Conservation (phyloP, 2,329 filamentous ascomycete genomes). For the Penicillium aurantiogriseum region DNA sequence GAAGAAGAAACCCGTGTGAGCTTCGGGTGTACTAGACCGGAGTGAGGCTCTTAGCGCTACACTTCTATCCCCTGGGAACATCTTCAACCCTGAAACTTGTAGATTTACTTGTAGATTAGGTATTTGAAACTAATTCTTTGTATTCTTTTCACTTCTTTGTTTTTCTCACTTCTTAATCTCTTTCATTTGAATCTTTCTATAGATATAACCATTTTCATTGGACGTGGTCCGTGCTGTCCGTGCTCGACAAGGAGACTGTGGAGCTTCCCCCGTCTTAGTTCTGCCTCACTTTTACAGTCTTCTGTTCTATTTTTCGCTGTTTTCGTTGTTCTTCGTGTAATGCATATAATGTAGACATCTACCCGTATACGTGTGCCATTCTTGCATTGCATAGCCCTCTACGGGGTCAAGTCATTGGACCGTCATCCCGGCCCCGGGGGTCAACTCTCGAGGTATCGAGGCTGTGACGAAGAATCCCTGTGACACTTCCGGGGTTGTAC, state of each 20-base stretch:
- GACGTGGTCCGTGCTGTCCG: constrained; percentile 21
- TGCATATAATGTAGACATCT: not conserved
- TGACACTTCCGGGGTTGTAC: not conserved
- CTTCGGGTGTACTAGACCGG: not conserved
- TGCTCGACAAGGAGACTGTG: constrained; percentile 15
- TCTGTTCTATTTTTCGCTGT: not conserved
- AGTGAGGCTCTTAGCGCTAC: constrained; percentile 1
- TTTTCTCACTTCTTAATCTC: not conserved
- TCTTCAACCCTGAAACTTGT: not conserved
- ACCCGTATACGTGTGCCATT: not conserved
- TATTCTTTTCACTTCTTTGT: not conserved
- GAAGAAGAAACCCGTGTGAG: not conserved
- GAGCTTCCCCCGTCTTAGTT: constrained; percentile 5
- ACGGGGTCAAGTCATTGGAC: not conserved
- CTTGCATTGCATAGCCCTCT: not conserved
- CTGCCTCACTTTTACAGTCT: not conserved
- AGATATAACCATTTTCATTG: not conserved
- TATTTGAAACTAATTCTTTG: not conserved
- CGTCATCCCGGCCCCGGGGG: not conserved
- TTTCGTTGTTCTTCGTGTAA: not conserved
- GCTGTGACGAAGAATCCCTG: not conserved
- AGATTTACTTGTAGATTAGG: not conserved
- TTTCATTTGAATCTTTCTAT: not conserved
- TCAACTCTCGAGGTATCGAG: not conserved
- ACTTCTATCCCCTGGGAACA: not conserved